Conservation (phyloP, 352 stramenopile species). For the Pythium guiyangense region DNA sequence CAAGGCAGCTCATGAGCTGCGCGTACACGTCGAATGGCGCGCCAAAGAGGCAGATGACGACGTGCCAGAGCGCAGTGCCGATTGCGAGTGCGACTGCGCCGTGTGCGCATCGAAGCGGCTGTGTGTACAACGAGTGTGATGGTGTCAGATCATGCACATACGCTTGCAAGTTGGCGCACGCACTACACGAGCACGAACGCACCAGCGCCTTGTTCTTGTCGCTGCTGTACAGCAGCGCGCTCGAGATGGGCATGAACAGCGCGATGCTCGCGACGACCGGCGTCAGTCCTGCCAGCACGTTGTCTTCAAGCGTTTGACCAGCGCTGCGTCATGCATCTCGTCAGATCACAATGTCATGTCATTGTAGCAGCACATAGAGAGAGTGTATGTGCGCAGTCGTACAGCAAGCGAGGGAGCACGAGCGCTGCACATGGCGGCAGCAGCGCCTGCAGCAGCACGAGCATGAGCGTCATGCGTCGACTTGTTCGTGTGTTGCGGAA, state of each 20-base stretch:
- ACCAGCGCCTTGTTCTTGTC: background rate
- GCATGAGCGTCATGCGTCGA: background rate
- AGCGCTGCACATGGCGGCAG: conserved; percentile 13
- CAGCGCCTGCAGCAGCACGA: conserved; percentile 18
- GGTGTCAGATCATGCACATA: background rate
- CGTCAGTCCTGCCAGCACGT: conserved; percentile 35
- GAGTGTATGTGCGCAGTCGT: background rate
- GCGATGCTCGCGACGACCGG: conserved; percentile 31
- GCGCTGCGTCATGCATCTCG: conserved; percentile 14
- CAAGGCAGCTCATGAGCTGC: background rate
- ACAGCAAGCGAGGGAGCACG: conserved; percentile 24
- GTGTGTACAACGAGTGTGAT: no score
- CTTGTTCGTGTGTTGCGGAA: background rate
- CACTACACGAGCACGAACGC: background rate
- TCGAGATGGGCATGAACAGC: conserved; percentile 21
- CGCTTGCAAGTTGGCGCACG: no score
- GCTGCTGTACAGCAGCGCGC: conserved; percentile 20
- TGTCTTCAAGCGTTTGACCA: conserved; percentile 37
- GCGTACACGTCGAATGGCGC: conserved; percentile 60
- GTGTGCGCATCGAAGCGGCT: conserved; percentile 10
- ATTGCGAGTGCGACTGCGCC: conserved; percentile 28
- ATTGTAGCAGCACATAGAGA: background rate
- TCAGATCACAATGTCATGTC: background rate
- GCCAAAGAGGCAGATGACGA: conserved; percentile 67
- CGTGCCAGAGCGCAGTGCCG: conserved; percentile 45